Conservation (phyloP, 306 rosid species). For the Potentilla sterilis region DNA sequence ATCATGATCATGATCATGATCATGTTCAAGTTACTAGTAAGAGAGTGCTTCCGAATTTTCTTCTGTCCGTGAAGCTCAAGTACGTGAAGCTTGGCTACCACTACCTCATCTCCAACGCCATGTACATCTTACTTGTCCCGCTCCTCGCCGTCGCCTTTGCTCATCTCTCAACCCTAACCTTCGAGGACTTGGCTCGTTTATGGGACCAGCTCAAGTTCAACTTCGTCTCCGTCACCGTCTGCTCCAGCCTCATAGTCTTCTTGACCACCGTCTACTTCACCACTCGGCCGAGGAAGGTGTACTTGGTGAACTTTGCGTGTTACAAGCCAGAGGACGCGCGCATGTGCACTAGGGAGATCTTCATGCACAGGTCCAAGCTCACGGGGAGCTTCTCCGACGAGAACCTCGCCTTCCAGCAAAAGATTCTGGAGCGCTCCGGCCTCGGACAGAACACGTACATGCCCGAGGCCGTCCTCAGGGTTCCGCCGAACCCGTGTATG, state of each 20-base stretch:
- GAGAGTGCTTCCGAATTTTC: conserved; percentile 60
- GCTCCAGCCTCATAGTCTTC: conserved; percentile 53
- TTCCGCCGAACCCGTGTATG: conserved; percentile 85
- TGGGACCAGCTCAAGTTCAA: conserved; percentile 62
- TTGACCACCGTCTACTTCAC: conserved; percentile 67
- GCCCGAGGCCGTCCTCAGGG: conserved; percentile 57
- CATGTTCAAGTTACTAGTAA: not conserved
- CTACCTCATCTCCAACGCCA: conserved; percentile 68
- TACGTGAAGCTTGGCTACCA: conserved; percentile 94
- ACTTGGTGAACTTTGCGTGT: conserved; percentile 63
- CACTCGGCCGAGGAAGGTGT: conserved; percentile 67
- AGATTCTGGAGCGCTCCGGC: conserved; percentile 76
- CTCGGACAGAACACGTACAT: conserved; percentile 71
- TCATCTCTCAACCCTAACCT: conserved; percentile 51
- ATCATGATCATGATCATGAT: not conserved
- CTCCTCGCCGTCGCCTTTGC: conserved; percentile 41
- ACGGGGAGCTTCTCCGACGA: conserved; percentile 57
- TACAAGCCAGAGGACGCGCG: conserved; percentile 55
- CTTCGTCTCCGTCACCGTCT: conserved; percentile 42
- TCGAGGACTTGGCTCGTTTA: conserved; percentile 24
- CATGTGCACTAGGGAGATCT: conserved; percentile 44
- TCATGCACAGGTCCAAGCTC: conserved; percentile 39
- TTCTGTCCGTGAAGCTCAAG: conserved; percentile 62
- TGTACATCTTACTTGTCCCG: conserved; percentile 70
- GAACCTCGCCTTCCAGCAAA: conserved; percentile 66